phyloP scores from a whole-genome alignment of 2,329 filamentous ascomycete species.

The Apiospora kogelbergensis region DNA sequence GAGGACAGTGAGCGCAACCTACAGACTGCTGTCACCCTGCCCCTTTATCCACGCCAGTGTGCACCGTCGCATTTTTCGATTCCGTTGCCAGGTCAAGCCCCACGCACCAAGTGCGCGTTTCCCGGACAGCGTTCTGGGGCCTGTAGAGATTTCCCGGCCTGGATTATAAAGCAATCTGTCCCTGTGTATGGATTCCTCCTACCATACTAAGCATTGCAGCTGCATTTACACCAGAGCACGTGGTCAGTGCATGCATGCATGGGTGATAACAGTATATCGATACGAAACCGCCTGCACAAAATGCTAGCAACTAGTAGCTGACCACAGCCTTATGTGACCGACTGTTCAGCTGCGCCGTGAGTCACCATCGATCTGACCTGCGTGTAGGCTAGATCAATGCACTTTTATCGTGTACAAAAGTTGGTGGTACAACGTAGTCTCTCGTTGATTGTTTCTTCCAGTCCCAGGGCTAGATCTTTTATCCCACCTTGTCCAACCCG shows the following conservation, averaged over 20 bases:
- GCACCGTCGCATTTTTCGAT: background rate
- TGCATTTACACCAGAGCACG: background rate
- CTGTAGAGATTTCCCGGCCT: background rate
- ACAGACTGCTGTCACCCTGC: background rate
- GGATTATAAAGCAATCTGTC: background rate
- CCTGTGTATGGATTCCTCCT: background rate
- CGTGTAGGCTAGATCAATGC: background rate
- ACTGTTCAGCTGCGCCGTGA: background rate
- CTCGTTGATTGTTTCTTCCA: background rate
- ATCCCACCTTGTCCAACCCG: background rate
- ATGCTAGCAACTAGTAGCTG: background rate
- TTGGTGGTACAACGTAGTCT: constrained; percentile 1
- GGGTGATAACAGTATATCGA: background rate
- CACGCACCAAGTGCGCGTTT: background rate
- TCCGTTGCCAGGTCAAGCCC: background rate
- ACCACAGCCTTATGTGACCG: background rate
- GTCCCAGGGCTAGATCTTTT: background rate
- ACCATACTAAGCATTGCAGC: background rate
- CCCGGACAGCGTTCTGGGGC: background rate
- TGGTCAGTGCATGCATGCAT: background rate
- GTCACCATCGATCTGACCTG: background rate
- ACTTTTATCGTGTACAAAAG: background rate
- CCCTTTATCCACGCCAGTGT: background rate
- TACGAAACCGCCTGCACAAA: background rate
- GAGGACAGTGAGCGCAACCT: background rate